A percentile compares a stretch with the other conserved stretches of the same genome.
Conservation (phyloP, 306 rosid genomes). For the Pterocarpus santalinus region DNA sequence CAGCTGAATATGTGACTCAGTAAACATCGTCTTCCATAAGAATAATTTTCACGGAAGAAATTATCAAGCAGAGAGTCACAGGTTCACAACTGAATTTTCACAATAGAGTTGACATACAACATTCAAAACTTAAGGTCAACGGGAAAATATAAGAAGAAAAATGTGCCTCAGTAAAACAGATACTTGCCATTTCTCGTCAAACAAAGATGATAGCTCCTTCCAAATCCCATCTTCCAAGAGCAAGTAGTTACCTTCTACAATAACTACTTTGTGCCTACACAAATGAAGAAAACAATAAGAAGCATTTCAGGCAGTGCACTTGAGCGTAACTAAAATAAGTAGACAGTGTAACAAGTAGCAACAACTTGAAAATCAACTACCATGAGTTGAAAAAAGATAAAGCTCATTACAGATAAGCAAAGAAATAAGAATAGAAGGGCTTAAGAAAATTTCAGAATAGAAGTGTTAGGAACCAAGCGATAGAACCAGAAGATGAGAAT, state of each 20-base stretch:
- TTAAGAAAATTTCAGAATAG: constrained; percentile 1
- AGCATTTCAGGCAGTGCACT: constrained; percentile 4
- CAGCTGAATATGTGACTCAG: constrained; percentile 23
- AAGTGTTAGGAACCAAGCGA: not conserved
- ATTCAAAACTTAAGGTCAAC: constrained; percentile 21
- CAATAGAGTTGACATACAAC: constrained; percentile 16
- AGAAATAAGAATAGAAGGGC: constrained; percentile 22
- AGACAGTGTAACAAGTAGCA: constrained; percentile 20
- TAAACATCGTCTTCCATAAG: constrained; percentile 28
- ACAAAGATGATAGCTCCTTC: constrained; percentile 80
- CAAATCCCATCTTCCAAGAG: constrained; percentile 77
- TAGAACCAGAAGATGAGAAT: too few species aligned
- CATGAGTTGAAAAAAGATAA: constrained; percentile 17
- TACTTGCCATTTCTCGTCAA: constrained; percentile 86
- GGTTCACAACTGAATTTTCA: constrained; percentile 13
- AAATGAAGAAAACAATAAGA: constrained; percentile 37
- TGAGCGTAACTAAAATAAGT: constrained; percentile 29
- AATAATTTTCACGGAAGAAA: constrained; percentile 31
- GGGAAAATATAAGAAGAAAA: constrained; percentile 19
- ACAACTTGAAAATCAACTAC: constrained; percentile 41
- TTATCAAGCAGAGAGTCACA: constrained; percentile 6
- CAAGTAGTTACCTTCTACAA: constrained; percentile 89
- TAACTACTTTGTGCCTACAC: constrained; percentile 79
- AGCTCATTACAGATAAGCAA: constrained; percentile 23
- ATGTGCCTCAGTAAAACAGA: constrained; percentile 17